phyloP scores from a whole-genome alignment of 2,329 filamentous ascomycete genomes.

The Dryadomyces quercivorus region DNA sequence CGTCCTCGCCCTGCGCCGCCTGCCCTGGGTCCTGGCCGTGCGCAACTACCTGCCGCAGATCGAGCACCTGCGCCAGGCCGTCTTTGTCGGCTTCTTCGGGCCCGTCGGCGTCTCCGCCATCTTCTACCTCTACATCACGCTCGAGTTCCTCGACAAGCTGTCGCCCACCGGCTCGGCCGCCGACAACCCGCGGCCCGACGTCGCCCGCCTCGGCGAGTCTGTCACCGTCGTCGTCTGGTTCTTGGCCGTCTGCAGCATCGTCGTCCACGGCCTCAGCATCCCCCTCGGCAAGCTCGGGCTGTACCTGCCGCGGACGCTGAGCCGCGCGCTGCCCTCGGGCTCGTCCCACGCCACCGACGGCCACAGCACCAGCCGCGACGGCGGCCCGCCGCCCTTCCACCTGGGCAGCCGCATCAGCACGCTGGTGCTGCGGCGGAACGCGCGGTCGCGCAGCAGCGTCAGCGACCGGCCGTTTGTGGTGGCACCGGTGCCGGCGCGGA shows the following conservation, averaged over 20 bases:
- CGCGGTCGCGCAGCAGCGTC: background rate
- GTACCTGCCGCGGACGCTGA: conserved; percentile 52
- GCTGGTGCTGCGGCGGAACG: conserved; percentile 13
- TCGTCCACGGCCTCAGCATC: conserved; percentile 74
- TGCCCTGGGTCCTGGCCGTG: conserved; percentile 63
- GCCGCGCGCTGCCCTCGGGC: conserved; percentile 22
- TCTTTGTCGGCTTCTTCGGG: conserved; percentile 87
- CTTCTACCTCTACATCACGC: conserved; percentile 74
- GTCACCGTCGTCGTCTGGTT: conserved; percentile 76
- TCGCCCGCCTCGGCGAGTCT: conserved; percentile 50
- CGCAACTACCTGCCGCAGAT: conserved; percentile 73
- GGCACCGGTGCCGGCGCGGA: background rate
- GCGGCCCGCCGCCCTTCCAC: conserved; percentile 11
- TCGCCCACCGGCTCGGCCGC: conserved; percentile 53
- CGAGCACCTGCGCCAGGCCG: conserved; percentile 57
- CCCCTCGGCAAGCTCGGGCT: conserved; percentile 57
- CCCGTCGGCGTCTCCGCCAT: conserved; percentile 86
- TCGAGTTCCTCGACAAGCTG: conserved; percentile 56
- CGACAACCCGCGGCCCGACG: conserved; percentile 48
- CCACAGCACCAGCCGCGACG: background rate
- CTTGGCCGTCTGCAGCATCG: conserved; percentile 68
- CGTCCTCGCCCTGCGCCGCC: conserved; percentile 63
- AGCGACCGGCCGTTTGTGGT: background rate
- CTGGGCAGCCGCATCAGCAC: conserved; percentile 19
- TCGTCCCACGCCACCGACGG: background rate